Conservation (phyloP, 768 basidiomycete genomes). For the Lactarius hatsudake region DNA sequence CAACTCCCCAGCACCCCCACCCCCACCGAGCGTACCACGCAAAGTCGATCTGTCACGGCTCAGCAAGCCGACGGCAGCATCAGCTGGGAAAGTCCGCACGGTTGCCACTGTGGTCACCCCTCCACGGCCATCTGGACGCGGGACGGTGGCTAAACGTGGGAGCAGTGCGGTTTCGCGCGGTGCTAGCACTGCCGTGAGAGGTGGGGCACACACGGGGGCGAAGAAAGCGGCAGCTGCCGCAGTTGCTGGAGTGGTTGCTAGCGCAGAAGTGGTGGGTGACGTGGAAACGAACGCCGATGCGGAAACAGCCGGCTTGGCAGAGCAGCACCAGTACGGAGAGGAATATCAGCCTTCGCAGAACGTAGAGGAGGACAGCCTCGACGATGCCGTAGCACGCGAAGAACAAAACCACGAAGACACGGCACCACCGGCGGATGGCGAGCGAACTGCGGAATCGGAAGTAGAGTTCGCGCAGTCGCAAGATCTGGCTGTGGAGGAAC, state of each 20-base stretch:
- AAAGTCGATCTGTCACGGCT: conserved; percentile 57
- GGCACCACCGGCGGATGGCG: conserved; percentile 9
- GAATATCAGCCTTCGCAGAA: conserved; percentile 27
- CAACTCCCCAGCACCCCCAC: conserved; percentile 47
- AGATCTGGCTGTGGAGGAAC: conserved; percentile 8
- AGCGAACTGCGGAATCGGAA: conserved; percentile 9
- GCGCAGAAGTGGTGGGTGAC: conserved; percentile 10
- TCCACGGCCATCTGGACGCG: conserved; percentile 33
- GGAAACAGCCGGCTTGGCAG: background rate
- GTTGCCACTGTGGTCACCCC: conserved; percentile 28
- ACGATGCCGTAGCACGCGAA: conserved; percentile 12
- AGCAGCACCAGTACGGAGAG: conserved; percentile 23
- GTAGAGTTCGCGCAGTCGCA: conserved; percentile 1
- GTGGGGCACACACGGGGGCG: conserved; percentile 30
- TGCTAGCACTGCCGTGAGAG: conserved; percentile 29
- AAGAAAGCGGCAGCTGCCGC: conserved; percentile 28
- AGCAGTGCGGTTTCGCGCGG: conserved; percentile 21
- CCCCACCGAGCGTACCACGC: conserved; percentile 52
- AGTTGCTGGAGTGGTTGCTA: conserved; percentile 15
- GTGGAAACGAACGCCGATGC: background rate
- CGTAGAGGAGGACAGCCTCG: conserved; percentile 22
- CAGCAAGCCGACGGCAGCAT: conserved; percentile 82
- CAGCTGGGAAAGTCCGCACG: conserved; percentile 56
- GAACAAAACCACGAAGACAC: conserved; percentile 26
- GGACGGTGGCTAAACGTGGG: conserved; percentile 29